These are phyloP conservation scores for Mycena amicta DNA, from an alignment of 768 basidiomycete species.

Conservation along the genomic window DNA sequence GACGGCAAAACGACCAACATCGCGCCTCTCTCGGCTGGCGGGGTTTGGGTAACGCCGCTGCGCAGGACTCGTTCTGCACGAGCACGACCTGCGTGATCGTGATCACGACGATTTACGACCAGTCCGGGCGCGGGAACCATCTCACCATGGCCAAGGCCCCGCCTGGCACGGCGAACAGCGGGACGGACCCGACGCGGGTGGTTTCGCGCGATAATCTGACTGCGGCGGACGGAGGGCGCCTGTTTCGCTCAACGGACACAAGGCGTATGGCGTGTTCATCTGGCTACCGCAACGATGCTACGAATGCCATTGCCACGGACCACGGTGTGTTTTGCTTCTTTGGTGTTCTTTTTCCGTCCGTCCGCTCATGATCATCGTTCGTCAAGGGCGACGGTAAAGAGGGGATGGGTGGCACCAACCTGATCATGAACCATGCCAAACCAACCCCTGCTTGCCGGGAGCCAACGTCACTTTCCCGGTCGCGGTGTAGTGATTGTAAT, in stretches of 20 bases:
- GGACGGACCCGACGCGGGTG: not conserved
- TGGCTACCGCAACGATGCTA: conserved; percentile 4
- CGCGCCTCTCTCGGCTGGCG: conserved; percentile 9
- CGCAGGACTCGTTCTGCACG: conserved; percentile 2
- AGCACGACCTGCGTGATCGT: conserved; percentile 3
- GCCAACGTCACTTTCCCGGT: too few relatives aligned
- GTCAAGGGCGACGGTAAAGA: conserved; percentile 2
- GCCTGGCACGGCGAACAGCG: not conserved
- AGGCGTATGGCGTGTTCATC: conserved; percentile 14
- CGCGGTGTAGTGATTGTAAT: too few relatives aligned
- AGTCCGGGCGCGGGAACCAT: conserved; percentile 3
- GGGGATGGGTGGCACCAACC: conserved; percentile 7
- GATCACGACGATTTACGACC: conserved; percentile 16
- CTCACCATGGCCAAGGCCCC: conserved; percentile 10
- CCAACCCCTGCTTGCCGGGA: too few relatives aligned
- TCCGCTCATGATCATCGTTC: not conserved
- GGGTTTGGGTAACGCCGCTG: conserved; percentile 11
- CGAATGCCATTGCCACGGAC: conserved; percentile 12
- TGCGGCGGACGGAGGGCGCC: conserved; percentile 6
- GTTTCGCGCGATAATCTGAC: conserved; percentile 5
- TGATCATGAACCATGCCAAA: too few relatives aligned
- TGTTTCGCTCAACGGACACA: conserved; percentile 9
- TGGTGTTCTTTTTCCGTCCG: not conserved
- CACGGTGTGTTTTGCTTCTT: not conserved
- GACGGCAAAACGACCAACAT: conserved; percentile 7